Conservation (phyloP, 805 yeast species). For the Saturnispora galanensis region DNA sequence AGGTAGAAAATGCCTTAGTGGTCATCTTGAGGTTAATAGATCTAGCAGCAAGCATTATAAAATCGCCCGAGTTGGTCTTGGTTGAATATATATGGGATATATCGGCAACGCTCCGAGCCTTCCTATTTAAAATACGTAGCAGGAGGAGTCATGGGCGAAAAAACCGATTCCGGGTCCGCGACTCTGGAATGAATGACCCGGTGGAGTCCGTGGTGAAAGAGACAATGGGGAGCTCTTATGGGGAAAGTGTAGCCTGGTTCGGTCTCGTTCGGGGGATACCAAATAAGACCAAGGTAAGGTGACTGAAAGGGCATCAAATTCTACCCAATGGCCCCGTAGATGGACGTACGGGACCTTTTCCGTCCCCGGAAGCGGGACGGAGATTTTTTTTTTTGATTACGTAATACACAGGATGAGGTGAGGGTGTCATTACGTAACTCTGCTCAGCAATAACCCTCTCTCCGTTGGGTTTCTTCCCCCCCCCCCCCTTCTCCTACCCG, state of each 20-base stretch:
- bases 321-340: slow-evolving; percentile 2
- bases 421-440: no score
- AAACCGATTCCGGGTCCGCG: no score
- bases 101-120: no score
- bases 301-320: not conserved
- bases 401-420: not conserved
- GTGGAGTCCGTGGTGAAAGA: no score
- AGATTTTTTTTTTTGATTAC: not conserved
- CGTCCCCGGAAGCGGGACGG: slow-evolving; percentile 1
- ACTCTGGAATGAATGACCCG: no score
- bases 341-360: slow-evolving; percentile 2
- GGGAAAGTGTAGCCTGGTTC: no score
- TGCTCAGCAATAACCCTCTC: slow-evolving; percentile 1
- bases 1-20: slow-evolving; percentile 24
- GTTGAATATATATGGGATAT: no score
- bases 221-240: no score
- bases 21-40: slow-evolving; percentile 12
- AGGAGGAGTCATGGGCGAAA: no score
- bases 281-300: no score
- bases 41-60: slow-evolving; percentile 21
- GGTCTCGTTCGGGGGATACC: no score
- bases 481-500: not conserved
- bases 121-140: not conserved
- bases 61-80: no score
- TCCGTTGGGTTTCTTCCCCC: not conserved